These are phyloP conservation scores for Osmanthus fragrans DNA, from an alignment of 257 asterid species.

Conservation along the genomic window DNA sequence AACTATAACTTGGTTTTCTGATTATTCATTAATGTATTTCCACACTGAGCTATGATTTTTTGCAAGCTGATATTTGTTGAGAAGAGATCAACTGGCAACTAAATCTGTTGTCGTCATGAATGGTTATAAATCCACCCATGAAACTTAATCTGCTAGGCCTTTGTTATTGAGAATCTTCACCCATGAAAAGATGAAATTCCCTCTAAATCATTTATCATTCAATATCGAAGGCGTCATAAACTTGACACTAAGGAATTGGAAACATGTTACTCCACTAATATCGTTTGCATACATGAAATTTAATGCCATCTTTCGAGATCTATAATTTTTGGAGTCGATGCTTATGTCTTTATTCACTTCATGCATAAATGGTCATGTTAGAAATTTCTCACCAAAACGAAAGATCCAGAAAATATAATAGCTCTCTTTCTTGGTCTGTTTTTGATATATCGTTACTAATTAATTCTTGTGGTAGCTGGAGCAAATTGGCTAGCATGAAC, in stretches of 20 bases:
- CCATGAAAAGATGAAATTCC: neutral
- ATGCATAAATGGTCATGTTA: too few relatives aligned
- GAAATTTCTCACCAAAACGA: too few relatives aligned
- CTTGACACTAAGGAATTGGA: neutral
- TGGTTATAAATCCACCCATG: neutral
- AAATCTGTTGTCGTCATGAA: neutral
- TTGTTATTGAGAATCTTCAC: neutral
- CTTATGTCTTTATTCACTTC: too few relatives aligned
- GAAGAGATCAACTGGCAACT: neutral
- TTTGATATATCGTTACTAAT: neutral
- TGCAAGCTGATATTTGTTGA: too few relatives aligned
- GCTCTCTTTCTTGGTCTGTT: neutral
- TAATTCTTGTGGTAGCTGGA: conserved; percentile 57
- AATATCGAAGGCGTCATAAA: neutral
- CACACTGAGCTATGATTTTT: too few relatives aligned
- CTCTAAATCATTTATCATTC: neutral
- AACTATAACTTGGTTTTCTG: neutral
- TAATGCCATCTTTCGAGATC: neutral
- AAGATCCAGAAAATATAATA: neutral
- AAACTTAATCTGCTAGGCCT: neutral
- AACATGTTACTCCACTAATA: neutral
- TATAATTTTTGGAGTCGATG: too few relatives aligned
- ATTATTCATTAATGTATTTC: neutral
- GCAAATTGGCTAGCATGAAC: conserved; percentile 68
- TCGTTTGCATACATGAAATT: neutral